Evolutionary conservation across 306 rosid genomes (phyloP), one percentile per base, ranked within the genome.

Genomic region (peach (Prunus persica)): DNA sequence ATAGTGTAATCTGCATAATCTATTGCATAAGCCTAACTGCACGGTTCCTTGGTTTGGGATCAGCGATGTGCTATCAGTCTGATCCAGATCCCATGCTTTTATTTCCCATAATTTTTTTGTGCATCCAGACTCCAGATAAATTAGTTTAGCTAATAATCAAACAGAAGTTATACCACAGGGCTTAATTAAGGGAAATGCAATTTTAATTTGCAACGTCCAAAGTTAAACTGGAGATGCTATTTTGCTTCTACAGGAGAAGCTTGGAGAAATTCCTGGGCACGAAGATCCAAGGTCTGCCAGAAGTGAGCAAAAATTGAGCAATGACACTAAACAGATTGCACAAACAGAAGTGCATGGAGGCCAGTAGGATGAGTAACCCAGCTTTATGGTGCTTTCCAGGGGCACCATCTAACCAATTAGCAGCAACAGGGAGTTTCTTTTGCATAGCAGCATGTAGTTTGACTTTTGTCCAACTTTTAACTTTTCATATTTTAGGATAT

Each of bases 371-470:
- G 66, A 82, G 83, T 75, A 69, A 77, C 87, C 85, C 63, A 18
- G 77, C 82, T 65, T 56, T 78, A 65, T 79, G 80, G 78, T 24
- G 68, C 84, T 47, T 73, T 71, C 71, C 77, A 67, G 82, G 84
- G 84, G 82, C 84, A 85, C 89, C 88, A 87, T 82, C 97, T 88
- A 92, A 92, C 97, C 82, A 76, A 70, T 71, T 84, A 92, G 93
- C 67, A 92, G 93, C 67, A 60, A 88, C 89, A 89, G 87, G 85
- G 67, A 38, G 55, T 85, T 62, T 78, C 79, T 81, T 85, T 85
- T 76, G 79, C 84, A 69, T 86, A 89, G 93, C 82, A 89, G 93
- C 82, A 47, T 83, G 86, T 88, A 86, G 93, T 78, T 85, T 71
- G 83, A 78, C 67, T 81, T 81, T 75, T 60, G 38, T 74, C 12